Conservation (phyloP, 768 basidiomycete species). For the Suillus cothurnatus region DNA sequence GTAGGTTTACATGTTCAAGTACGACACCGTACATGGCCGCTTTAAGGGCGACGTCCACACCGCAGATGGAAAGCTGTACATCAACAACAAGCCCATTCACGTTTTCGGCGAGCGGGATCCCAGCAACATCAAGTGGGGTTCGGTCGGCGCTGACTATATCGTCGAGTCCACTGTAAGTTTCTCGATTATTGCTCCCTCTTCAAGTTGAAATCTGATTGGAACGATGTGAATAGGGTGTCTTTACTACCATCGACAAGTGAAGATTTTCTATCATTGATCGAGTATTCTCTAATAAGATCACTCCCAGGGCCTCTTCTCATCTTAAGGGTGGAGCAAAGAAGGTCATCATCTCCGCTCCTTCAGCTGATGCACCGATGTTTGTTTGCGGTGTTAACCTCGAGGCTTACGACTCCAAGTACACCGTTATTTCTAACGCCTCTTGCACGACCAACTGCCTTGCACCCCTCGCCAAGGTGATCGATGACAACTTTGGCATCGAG, state of each 20-base stretch:
- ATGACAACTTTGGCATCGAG: constrained; percentile 95
- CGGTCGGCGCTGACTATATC: constrained; percentile 85
- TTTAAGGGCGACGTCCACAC: constrained; percentile 83
- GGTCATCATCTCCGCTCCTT: constrained; percentile 99
- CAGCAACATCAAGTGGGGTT: constrained; percentile 79
- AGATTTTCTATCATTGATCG: constrained; percentile 15
- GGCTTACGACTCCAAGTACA: constrained; percentile 83
- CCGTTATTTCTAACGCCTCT: constrained; percentile 97
- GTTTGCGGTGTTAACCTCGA: constrained; percentile 96
- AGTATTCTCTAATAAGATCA: constrained; percentile 6
- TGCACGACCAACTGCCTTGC: constrained; percentile 99
- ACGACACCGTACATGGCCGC: constrained; percentile 89
- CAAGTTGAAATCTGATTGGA: constrained; percentile 15
- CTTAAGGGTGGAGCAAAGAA: constrained; percentile 99
- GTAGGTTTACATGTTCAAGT: constrained; percentile 99
- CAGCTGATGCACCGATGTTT: constrained; percentile 95
- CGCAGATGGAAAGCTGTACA: constrained; percentile 87
- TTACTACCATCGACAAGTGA: constrained; percentile 93
- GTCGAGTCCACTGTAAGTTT: constrained; percentile 88
- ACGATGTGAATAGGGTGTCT: constrained; percentile 71
- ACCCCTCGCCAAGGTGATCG: constrained; percentile 96
- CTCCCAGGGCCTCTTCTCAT: constrained; percentile 79
- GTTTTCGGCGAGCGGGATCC: constrained; percentile 90
- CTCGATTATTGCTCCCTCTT: neutral
- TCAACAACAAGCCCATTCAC: constrained; percentile 76